These are phyloP conservation scores for Ilyonectria mors-panacis DNA, from an alignment of 2,329 filamentous ascomycete genomes.

Conservation along the genomic window DNA sequence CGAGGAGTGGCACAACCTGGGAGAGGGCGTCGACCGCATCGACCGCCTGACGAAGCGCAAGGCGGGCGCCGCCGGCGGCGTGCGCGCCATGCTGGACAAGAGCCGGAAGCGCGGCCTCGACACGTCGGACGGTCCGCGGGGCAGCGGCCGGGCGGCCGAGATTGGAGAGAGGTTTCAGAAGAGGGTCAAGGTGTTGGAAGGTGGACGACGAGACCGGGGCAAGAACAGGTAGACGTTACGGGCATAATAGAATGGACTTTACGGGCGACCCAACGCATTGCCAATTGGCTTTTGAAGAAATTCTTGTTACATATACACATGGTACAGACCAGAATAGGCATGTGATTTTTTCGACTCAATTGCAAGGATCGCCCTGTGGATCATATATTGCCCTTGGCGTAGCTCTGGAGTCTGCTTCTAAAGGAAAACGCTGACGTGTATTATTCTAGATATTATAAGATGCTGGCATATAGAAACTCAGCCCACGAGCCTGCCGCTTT, in stretches of 20 bases:
- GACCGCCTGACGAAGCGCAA: slow-evolving; percentile 84
- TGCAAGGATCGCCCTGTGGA: neutral
- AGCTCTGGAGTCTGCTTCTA: neutral
- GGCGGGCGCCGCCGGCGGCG: slow-evolving; percentile 66
- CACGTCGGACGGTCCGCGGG: slow-evolving; percentile 76
- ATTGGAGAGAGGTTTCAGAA: slow-evolving; percentile 85
- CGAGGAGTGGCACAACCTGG: slow-evolving; percentile 92
- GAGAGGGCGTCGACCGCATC: slow-evolving; percentile 89
- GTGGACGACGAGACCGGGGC: slow-evolving; percentile 61
- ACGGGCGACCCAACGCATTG: slow-evolving; percentile 7
- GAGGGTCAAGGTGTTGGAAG: slow-evolving; percentile 71
- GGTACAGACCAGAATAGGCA: neutral
- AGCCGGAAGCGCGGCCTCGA: slow-evolving; percentile 86
- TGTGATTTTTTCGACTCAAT: neutral
- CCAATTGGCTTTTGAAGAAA: neutral
- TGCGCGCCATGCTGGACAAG: slow-evolving; percentile 80
- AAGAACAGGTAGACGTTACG: slow-evolving; percentile 55
- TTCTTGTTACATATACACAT: neutral
- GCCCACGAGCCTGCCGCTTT: neutral
- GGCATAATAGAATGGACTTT: slow-evolving; percentile 28
- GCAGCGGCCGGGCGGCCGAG: slow-evolving; percentile 68
- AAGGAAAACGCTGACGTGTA: neutral
- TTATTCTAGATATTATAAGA: neutral
- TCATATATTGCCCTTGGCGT: neutral
- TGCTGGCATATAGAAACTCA: neutral